phyloP scores from a whole-genome alignment of 2,329 filamentous ascomycete species.

The Neospermospora avenae region DNA sequence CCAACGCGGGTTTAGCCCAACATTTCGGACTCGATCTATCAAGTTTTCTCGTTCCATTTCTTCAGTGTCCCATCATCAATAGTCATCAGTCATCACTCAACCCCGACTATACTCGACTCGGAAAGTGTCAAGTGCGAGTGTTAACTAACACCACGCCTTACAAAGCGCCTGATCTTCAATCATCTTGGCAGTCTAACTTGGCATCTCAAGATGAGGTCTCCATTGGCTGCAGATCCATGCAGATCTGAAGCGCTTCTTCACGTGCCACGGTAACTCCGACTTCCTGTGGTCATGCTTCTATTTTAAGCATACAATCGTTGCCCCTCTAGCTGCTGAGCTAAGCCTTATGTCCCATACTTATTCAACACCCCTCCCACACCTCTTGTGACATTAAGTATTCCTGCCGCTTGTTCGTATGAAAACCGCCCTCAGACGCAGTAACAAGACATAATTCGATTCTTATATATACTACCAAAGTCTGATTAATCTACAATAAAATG shows the following conservation, averaged over 20 bases:
- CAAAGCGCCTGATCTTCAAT: neutral
- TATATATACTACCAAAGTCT: neutral
- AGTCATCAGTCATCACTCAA: too few species aligned
- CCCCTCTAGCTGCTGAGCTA: slow-evolving; percentile 1
- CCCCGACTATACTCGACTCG: neutral
- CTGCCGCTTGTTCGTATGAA: neutral
- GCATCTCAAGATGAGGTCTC: neutral
- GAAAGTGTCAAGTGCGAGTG: neutral
- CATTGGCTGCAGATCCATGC: slow-evolving; percentile 7
- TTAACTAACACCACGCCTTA: neutral
- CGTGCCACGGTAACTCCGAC: neutral
- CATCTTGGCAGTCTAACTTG: neutral
- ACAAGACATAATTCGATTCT: slow-evolving; percentile 2
- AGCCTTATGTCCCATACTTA: slow-evolving; percentile 1
- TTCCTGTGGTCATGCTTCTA: slow-evolving; percentile 4
- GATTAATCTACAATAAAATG: slow-evolving; percentile 41
- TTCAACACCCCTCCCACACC: neutral
- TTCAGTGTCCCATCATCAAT: neutral
- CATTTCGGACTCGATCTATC: too few species aligned
- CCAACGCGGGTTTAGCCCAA: neutral
- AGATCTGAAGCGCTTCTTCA: neutral
- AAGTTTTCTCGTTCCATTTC: too few species aligned
- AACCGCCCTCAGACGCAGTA: neutral
- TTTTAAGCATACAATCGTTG: neutral
- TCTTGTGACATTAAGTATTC: slow-evolving; percentile 1